Conservation (phyloP, 768 basidiomycete species). For the Leccinum subgranulosum region DNA sequence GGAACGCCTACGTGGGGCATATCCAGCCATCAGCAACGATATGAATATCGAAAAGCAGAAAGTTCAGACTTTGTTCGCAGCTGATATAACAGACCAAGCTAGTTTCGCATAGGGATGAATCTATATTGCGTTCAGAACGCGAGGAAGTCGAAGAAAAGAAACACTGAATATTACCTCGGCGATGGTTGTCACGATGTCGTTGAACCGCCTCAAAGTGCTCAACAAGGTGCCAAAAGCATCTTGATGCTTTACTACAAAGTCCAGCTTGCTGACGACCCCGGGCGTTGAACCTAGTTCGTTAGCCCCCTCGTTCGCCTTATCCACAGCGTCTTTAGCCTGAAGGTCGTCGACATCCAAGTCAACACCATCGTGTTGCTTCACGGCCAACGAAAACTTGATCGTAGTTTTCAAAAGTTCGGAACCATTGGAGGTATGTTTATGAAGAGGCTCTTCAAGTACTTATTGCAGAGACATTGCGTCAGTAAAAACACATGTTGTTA, state of each 20-base stretch:
- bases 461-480: background rate
- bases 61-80: background rate
- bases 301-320: background rate
- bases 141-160: no score
- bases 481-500: background rate
- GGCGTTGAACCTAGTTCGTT: background rate
- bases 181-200: background rate
- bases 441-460: slow-evolving; percentile 1
- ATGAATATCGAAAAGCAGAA: background rate
- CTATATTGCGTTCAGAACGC: background rate
- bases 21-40: background rate
- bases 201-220: background rate
- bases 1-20: background rate
- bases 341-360: background rate
- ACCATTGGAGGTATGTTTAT: background rate
- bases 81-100: background rate
- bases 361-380: no score
- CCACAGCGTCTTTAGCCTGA: background rate
- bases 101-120: slow-evolving; percentile 1
- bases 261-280: background rate
- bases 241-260: background rate
- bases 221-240: background rate
- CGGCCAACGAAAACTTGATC: background rate
- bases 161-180: background rate
- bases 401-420: background rate